Evolutionary conservation across 139 green algal species (phyloP), one percentile per base, ranked within the genome.

Genomic region (Coccomyxa sp.): DNA sequence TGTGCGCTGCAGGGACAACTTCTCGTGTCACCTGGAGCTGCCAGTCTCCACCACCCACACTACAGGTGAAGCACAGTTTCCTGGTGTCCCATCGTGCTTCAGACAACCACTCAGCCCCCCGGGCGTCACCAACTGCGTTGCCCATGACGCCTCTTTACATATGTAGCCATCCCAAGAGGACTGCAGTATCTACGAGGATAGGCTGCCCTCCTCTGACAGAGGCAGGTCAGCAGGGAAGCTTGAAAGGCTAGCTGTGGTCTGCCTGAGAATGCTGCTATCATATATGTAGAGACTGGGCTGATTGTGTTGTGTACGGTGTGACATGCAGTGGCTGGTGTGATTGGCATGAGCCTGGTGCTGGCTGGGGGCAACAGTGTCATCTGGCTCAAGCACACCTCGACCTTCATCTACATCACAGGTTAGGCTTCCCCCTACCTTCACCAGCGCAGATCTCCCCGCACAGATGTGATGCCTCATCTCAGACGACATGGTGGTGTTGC

Each of bases 31-130:
- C 39, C 33, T 87, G 7, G 81, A 79, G 31, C 75, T 90, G 72
- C 81, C 86, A 4, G 86, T 90, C 9, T 86, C 76, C 0, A 88
- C 83, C 31, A 88, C 86, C 69, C 86, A 88, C 79, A 84, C 80
- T 0, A 80, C 77, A 16, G 76, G 78, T 82, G 40, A 58, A 73
- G 24, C 64, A 72, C 22, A 72, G 54, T 36, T 31, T 72, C 64
- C 29, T 39, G 64, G 29, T 72, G 14, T 16, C 12, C 22, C n/a
- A 36, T 36, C 29, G 12, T 72, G 12, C 54, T n/a, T 68, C 54
- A 68, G 22, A 68, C 54, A 27, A n/a, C n/a, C n/a, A n/a, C n/a
- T n/a, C n/a, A n/a, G n/a, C n/a, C n/a, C n/a, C n/a, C n/a, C n/a
- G n/a, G n/a, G n/a, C n/a, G n/a, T n/a, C n/a, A n/a, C n/a, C n/a